Base-by-base conservation (phyloP, 2,329 filamentous ascomycete genomes). In the Aspergillus alliaceus region DNA sequence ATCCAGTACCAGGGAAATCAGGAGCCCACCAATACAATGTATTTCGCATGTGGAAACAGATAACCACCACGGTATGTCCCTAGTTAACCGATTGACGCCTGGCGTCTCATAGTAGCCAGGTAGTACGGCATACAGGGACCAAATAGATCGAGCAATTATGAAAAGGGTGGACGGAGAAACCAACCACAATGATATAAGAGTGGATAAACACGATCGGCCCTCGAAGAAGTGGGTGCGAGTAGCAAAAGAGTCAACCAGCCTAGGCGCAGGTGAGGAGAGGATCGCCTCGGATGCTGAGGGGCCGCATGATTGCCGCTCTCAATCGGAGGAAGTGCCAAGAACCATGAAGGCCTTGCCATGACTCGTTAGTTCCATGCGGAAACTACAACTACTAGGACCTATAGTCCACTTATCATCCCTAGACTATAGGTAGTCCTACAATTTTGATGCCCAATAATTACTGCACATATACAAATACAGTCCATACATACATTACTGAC, bases 241-340 rank as follows among this genome's bases (percentile, higher is more conserved):
- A 29, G 27, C n/a, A 51, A 58, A 59, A 63, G 57, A 59, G 57
- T 54, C 54, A 54, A 56, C 58, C 50, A 39, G 54, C 51, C 37
- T 35, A 51, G 48, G 46, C 20, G 44, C 53, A 54, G 53, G 53
- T 39, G 61, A 57, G 62, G 58, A 47, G 57, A 61, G 59, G 63
- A 66, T 59, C 61, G 62, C 56, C 62, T 63, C 58, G 62, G 65
- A 61, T 60, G 60, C 64, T 66, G 65, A 62, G 58, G 64, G 57
- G 59, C 53, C 51, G 54, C 46, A 54, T 54, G 53, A 58, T 53
- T 61, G 49, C 53, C 59, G 56, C 57, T 35, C 15, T 20, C n/a
- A n/a, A n/a, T n/a, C n/a, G n/a, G n/a, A n/a, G n/a, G 18, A 31
- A 47, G 42, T 47, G 44, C 44, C 44, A 47, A 47, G 25, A 47